Evolutionary conservation across 345 rosid genomes (phyloP).

Genomic region (Heritiera fomes): DNA sequence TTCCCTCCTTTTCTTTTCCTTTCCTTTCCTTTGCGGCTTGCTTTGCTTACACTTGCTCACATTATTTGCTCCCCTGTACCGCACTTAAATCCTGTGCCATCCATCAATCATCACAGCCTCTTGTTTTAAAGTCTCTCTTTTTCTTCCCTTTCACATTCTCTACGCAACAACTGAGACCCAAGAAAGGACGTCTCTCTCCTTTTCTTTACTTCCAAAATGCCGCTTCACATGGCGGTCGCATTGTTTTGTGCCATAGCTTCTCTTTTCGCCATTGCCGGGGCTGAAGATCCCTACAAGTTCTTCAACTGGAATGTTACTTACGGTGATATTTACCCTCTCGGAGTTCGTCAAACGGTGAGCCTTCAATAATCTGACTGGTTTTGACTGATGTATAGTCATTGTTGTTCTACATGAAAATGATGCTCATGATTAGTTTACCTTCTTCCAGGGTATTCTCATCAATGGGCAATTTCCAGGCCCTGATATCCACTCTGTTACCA

Average conservation of each 20-base stretch:
- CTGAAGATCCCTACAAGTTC: slow-evolving; percentile 65
- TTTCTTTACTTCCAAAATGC: slow-evolving; percentile 27
- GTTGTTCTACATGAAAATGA: slow-evolving; percentile 3
- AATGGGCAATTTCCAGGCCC: slow-evolving; percentile 84
- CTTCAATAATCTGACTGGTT: background rate
- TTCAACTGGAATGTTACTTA: slow-evolving; percentile 64
- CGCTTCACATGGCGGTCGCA: slow-evolving; percentile 21
- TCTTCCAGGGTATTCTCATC: slow-evolving; percentile 60
- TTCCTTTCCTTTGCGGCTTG: background rate
- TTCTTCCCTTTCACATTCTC: background rate
- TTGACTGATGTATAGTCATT: background rate
- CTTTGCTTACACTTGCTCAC: background rate
- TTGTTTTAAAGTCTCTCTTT: background rate
- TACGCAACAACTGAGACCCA: background rate
- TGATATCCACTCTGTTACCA: slow-evolving; percentile 60
- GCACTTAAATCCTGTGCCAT: slow-evolving; percentile 39
- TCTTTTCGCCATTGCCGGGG: slow-evolving; percentile 34
- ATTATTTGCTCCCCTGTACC: slow-evolving; percentile 23
- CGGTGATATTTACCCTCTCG: slow-evolving; percentile 65
- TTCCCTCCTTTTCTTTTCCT: background rate
- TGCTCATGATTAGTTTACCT: background rate
- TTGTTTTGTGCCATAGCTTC: slow-evolving; percentile 21
- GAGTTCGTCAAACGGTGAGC: slow-evolving; percentile 52
- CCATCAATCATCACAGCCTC: slow-evolving; percentile 17
- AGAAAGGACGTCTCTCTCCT: background rate